A percentile compares a stretch with the other conserved stretches of the same genome.
Conservation (phyloP, 371 early-diverging fungal genomes). For the Zychaea mexicana region DNA sequence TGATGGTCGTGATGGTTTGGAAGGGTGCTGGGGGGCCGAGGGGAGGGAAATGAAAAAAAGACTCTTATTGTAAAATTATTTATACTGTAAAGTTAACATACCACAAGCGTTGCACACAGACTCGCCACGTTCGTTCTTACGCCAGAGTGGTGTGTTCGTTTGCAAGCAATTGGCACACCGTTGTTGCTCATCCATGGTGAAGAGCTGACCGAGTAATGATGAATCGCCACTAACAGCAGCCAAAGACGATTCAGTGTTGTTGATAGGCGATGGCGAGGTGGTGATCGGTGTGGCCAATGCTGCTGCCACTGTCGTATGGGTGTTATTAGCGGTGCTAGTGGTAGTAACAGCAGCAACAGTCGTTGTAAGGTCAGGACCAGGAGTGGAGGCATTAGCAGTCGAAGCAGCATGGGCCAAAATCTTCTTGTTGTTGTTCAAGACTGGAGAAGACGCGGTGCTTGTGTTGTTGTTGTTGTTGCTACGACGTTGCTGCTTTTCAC, state of each 20-base stretch:
- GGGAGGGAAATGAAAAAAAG: no score
- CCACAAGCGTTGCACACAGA: constrained; percentile 89
- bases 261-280: constrained; percentile 1
- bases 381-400: no score
- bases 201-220: background rate
- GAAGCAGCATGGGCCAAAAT: background rate
- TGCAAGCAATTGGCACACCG: constrained; percentile 82
- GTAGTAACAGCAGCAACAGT: background rate
- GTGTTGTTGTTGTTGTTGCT: background rate
- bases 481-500: constrained; percentile 4
- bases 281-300: no score
- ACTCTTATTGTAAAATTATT: no score
- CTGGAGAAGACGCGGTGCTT: background rate
- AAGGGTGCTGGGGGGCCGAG: no score
- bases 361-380: background rate
- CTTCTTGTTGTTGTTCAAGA: background rate
- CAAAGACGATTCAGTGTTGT: no score
- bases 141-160: constrained; percentile 86
- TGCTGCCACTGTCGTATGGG: no score
- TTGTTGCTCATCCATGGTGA: constrained; percentile 1
- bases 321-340: no score
- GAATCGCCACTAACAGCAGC: background rate
- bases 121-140: constrained; percentile 75
- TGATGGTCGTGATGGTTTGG: no score
- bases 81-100: background rate